A percentile compares a stretch with the other conserved stretches of the same genome.
phyloP scores from a whole-genome alignment of 1,139 yeast species.

The Debaryomycetaceae sp. region DNA sequence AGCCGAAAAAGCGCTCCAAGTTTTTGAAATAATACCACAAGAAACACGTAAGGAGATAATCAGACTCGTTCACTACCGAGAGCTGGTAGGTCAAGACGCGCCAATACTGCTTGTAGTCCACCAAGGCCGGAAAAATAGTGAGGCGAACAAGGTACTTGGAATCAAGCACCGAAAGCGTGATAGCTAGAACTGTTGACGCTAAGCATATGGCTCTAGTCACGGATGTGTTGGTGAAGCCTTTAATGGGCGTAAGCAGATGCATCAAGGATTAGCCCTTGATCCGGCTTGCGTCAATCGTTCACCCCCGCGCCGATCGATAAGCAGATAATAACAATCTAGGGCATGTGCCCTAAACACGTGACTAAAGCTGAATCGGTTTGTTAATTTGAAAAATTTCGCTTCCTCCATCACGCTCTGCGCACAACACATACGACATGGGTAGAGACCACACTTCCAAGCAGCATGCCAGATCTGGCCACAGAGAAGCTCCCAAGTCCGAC shows the following conservation, averaged over 20 bases:
- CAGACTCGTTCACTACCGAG: constrained; percentile 55
- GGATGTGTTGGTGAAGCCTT: constrained; percentile 54
- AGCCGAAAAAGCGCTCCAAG: constrained; percentile 56
- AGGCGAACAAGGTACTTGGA: constrained; percentile 44
- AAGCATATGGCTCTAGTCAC: constrained; percentile 39
- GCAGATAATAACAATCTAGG: neutral
- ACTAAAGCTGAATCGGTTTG: neutral
- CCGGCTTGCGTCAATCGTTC: too few species aligned
- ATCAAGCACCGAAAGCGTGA: constrained; percentile 44
- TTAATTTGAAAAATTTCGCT: neutral
- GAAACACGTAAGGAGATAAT: constrained; percentile 41
- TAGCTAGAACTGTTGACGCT: constrained; percentile 32
- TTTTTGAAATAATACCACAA: constrained; percentile 50
- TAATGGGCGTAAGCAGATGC: constrained; percentile 18
- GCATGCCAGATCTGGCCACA: constrained; percentile 93
- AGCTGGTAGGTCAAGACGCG: constrained; percentile 45
- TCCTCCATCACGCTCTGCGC: constrained; percentile 1
- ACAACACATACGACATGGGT: constrained; percentile 57
- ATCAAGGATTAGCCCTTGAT: constrained; percentile 1
- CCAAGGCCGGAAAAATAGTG: constrained; percentile 48
- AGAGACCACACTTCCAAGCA: constrained; percentile 95
- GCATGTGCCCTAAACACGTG: neutral
- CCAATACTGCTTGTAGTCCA: constrained; percentile 60
- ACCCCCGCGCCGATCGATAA: neutral
- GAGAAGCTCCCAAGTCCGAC: constrained; percentile 99